Conservation (phyloP, 805 yeast genomes). For the Ogataea degrootiae region DNA sequence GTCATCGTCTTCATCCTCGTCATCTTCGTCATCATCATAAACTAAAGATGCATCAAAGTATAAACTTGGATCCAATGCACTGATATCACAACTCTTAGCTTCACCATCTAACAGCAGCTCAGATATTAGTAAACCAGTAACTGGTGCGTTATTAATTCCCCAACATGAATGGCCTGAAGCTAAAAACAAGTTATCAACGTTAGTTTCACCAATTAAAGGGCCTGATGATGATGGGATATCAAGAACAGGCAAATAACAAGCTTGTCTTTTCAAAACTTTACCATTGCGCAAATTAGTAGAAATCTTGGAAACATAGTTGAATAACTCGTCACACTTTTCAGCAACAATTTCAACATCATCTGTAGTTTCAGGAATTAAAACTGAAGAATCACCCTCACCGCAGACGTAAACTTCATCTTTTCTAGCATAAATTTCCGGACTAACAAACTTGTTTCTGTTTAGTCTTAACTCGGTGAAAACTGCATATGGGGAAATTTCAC, state of each 20-base stretch:
- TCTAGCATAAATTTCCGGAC: slow-evolving; percentile 94
- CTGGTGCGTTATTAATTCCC: slow-evolving; percentile 98
- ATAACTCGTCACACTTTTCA: slow-evolving; percentile 84
- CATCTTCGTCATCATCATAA: slow-evolving; percentile 31
- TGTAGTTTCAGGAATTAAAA: slow-evolving; percentile 88
- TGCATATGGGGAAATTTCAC: slow-evolving; percentile 83
- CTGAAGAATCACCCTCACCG: slow-evolving; percentile 93
- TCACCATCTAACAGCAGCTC: slow-evolving; percentile 84
- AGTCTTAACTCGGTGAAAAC: slow-evolving; percentile 86
- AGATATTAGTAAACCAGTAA: slow-evolving; percentile 89
- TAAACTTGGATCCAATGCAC: slow-evolving; percentile 78
- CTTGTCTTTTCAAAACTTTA: slow-evolving; percentile 76
- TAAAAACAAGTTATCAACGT: slow-evolving; percentile 68
- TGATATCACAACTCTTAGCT: slow-evolving; percentile 69
- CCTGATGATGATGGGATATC: slow-evolving; percentile 92
- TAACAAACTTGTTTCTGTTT: slow-evolving; percentile 61
- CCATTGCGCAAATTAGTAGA: slow-evolving; percentile 70
- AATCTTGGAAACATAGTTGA: slow-evolving; percentile 72
- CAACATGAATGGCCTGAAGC: slow-evolving; percentile 97
- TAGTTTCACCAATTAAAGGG: slow-evolving; percentile 91
- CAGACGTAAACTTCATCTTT: slow-evolving; percentile 94
- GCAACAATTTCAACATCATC: slow-evolving; percentile 88
- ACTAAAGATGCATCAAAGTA: slow-evolving; percentile 69
- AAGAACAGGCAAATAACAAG: slow-evolving; percentile 91
- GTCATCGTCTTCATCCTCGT: slow-evolving; percentile 24